Percentiles rank a stretch among this genome's conserved stretches.
phyloP scores from a whole-genome alignment of 2,329 filamentous ascomycete species.

The Aureobasidium melanogenum region DNA sequence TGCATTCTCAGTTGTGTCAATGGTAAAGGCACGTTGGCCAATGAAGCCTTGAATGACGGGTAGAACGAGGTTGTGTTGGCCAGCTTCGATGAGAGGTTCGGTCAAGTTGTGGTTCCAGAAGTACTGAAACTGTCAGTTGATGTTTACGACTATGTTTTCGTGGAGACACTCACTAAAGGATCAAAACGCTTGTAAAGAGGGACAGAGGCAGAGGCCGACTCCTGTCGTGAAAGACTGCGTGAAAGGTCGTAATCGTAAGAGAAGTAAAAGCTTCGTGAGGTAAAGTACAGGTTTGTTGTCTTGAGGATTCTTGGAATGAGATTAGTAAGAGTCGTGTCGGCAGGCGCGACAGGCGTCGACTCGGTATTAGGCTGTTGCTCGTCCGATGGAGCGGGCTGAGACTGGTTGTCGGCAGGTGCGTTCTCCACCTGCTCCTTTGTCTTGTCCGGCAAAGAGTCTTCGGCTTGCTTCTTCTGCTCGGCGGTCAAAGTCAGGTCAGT shows the following conservation, averaged over 20 bases:
- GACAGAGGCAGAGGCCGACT: conserved; percentile 34
- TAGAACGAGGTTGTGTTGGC: conserved; percentile 61
- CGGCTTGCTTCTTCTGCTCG: conserved; percentile 26
- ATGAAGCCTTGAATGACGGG: conserved; percentile 93
- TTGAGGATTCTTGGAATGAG: conserved; percentile 77
- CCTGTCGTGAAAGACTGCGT: conserved; percentile 44
- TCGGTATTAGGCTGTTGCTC: not conserved
- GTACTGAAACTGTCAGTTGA: conserved; percentile 39
- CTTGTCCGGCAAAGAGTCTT: conserved; percentile 21
- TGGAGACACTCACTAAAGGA: conserved; percentile 41
- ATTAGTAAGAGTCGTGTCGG: conserved; percentile 19
- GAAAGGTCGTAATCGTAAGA: conserved; percentile 94
- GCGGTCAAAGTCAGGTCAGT: conserved; percentile 29
- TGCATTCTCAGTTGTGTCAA: conserved; percentile 19
- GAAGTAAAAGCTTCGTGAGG: conserved; percentile 80
- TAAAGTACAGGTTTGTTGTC: conserved; percentile 77
- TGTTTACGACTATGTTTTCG: conserved; percentile 12
- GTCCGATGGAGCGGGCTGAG: not conserved
- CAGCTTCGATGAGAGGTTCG: conserved; percentile 63
- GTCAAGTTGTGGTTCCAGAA: conserved; percentile 86
- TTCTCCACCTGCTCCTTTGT: conserved; percentile 26
- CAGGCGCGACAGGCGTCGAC: not conserved
- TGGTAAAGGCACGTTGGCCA: conserved; percentile 69
- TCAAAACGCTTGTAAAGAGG: conserved; percentile 68
- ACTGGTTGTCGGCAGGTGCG: conserved; percentile 27